Base-by-base conservation (phyloP, 2,329 filamentous ascomycete species). In the Penicillium sp. region DNA sequence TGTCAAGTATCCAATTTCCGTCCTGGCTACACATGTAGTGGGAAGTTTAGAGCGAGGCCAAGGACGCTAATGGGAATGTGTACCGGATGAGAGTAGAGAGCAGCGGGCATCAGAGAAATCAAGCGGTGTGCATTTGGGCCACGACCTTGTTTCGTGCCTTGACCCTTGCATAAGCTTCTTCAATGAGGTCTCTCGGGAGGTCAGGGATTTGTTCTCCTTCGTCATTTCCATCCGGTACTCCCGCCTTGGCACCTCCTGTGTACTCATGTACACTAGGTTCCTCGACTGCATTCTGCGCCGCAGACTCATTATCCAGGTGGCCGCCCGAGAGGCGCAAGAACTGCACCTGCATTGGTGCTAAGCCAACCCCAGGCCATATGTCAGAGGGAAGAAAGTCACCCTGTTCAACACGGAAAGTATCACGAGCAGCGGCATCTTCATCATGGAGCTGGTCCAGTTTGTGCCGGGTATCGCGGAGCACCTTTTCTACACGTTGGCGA, bases 381-480 rank as follows among this genome's bases (percentile, higher is more conserved):
- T 97, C 92, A 0, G 88, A 87, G 0, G 94, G 94, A 11, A 99
- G 76, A 70, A 87, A 96, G 62, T 95, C 91, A 8, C 92, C 92
- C 13, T 94, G 87, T 43, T 96, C 89, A 29, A 87, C 81, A 34
- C 89, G 84, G 72, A 99, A 97, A 0, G 83, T 79, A 61, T 95
- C 89, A 38, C 94, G 82, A 60, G 91, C 86, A 40, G 80, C 80
- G 55, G 84, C 79, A 72, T 99, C 94, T 13, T 85, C 80, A 13
- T 90, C 84, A 60, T 89, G 85, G 10, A 97, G 78, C 69, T 85
- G 86, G 58, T 92, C 87, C 9, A 97, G 82, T 64, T 87, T 88
- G 57, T 88, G 85, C 70, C 87, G 86, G 1, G 93, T 90, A 66
- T 92, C 92, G 59, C 84, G 84, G 68, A 92, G 88, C 27, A 96